Evolutionary conservation across 306 rosid genomes (phyloP), one percentile per base, ranked within the genome.

Genomic region (Begonia masoniana): DNA sequence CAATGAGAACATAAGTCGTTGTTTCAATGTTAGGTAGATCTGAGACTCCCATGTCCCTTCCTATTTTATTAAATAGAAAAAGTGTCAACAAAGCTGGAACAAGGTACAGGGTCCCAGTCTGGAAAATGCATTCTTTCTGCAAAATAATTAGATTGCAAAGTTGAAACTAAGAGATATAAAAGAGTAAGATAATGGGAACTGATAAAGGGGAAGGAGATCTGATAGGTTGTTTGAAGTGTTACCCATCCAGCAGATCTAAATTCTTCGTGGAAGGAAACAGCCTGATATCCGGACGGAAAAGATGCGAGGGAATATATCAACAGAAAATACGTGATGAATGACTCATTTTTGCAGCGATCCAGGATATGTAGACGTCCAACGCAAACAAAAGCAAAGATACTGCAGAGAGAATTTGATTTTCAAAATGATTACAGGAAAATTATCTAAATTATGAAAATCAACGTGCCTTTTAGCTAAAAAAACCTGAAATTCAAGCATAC

Each of bases 81-180:
- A 17, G 15, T 43, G 57, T 62, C 13, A 47, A 13, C 47, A 55
- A 12, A 14, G 16, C 50, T 3, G 71, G 71, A 52, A 47, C 26
- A 7, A 39, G 6, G 64, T 51, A 71, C 26, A 65, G 17, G 10
- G 60, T 31, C 1, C 60, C 64, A 10, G 71, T 52, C 9, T 50
- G 67, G 54, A 60, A 60, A 17, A 56, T 62, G 39, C 71, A 55
- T 17, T 71, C 64, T 61, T 56, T 71, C 68, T 65, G 61, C 55
- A 55, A 31, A 31, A 31, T 5, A 31, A 31, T 31, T 31, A 5
- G 9, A 5, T 31, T 31, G 39, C 39, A 31, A 31, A 7, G 39
- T 31, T 8, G 13, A 54, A 31, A 10, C 14, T 21, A 26, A 26
- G 9, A 56, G 21, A 1, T 35, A 54, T 6, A 26, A 26, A 26